Percentiles rank a stretch among this genome's conserved stretches.
phyloP scores from a whole-genome alignment of 2,329 filamentous ascomycete species.

The Diaporthe nobilis region DNA sequence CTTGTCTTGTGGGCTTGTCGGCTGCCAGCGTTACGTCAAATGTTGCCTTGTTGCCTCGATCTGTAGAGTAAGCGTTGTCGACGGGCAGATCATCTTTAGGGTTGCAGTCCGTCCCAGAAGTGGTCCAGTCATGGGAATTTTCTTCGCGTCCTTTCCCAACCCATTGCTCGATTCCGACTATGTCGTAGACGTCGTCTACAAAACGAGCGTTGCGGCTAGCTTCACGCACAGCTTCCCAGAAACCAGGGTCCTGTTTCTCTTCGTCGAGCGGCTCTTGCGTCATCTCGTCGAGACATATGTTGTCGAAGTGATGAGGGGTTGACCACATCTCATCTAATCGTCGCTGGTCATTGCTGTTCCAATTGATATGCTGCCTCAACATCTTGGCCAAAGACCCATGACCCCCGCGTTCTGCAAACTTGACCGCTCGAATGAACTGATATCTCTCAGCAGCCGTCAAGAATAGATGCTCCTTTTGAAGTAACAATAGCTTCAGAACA shows the following conservation, averaged over 20 bases:
- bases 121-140: neutral
- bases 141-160: neutral
- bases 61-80: neutral
- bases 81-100: neutral
- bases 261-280: neutral
- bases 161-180: neutral
- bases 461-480: neutral
- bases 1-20: neutral
- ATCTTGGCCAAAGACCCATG: neutral
- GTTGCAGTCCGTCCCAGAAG: neutral
- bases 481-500: neutral
- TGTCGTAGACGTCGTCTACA: neutral
- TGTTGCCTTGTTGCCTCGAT: no score
- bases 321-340: neutral
- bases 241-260: neutral
- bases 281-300: conserved; percentile 5
- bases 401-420: accelerated
- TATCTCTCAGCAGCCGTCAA: neutral
- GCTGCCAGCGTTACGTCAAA: neutral
- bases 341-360: neutral
- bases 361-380: neutral
- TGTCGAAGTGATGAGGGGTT: no score
- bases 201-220: no score
- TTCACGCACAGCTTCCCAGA: neutral
- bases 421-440: conserved; percentile 21